Evolutionary conservation across 768 basidiomycete genomes (phyloP).

Genomic region (Lactarius hengduanensis): DNA sequence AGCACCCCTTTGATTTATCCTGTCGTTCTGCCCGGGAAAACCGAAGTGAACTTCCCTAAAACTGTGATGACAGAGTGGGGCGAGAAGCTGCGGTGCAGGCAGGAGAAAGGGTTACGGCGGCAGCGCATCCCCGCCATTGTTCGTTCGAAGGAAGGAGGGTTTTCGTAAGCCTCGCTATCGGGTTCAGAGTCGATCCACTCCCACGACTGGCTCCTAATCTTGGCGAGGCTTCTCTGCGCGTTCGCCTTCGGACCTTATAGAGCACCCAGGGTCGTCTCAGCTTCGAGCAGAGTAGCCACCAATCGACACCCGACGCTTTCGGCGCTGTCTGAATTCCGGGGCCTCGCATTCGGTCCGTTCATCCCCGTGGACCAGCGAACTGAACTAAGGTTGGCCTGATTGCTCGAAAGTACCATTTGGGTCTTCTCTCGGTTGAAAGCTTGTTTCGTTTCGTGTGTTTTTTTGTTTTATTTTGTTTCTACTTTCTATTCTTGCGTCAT

Average conservation of each 20-base stretch:
- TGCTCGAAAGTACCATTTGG: background rate
- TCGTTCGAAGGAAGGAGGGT: conserved; percentile 4
- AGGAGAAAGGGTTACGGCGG: background rate
- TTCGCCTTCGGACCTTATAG: conserved; percentile 21
- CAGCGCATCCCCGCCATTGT: background rate
- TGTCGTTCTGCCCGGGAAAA: background rate
- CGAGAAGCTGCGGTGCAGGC: background rate
- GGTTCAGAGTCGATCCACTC: conserved; percentile 18
- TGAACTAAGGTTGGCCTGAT: background rate
- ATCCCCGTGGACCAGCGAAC: background rate
- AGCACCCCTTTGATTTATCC: background rate
- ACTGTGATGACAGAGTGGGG: conserved; percentile 14
- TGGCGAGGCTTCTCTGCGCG: conserved; percentile 2
- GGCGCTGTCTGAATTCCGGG: conserved; percentile 22
- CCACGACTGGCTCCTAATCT: conserved; percentile 15
- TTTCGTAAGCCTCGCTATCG: conserved; percentile 8
- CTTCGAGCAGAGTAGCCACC: background rate
- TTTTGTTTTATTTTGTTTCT: background rate
- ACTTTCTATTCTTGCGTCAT: background rate
- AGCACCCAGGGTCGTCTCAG: conserved; percentile 5
- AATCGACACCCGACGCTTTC: background rate
- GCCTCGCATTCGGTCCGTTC: conserved; percentile 17
- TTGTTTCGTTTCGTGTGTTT: conserved; percentile 14
- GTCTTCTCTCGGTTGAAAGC: conserved; percentile 22
- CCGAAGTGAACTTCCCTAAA: background rate